Percentiles rank a stretch among this genome's conserved stretches.
These are phyloP conservation scores for Houttuynia cordata DNA, from an alignment of 164 flowering plant genomes.

Conservation along the genomic window DNA sequence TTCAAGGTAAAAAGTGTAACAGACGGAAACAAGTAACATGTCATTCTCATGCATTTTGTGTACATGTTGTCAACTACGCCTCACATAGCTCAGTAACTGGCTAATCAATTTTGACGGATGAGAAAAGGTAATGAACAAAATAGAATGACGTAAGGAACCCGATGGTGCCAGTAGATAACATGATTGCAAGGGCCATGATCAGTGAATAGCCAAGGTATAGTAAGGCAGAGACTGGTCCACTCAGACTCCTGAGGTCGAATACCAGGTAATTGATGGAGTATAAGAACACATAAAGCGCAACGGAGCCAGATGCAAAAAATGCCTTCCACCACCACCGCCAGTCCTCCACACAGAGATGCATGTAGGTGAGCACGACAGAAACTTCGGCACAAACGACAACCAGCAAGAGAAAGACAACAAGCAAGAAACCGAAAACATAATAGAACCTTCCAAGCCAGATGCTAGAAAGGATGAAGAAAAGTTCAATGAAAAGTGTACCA, in stretches of 20 bases:
- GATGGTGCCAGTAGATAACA: conserved; percentile 29
- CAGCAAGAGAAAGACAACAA: conserved; percentile 24
- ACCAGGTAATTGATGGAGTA: conserved; percentile 28
- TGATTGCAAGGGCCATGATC: conserved; percentile 26
- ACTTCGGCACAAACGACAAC: conserved; percentile 31
- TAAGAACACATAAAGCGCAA: conserved; percentile 25
- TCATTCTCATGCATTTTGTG: not conserved
- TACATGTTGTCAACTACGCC: not conserved
- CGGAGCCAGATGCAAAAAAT: conserved; percentile 30
- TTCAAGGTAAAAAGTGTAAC: too few relatives aligned
- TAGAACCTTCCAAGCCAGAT: conserved; percentile 36
- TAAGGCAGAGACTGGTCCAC: conserved; percentile 28
- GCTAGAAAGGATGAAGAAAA: conserved; percentile 33
- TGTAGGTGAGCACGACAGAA: conserved; percentile 32
- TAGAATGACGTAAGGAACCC: conserved; percentile 28
- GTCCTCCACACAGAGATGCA: conserved; percentile 35
- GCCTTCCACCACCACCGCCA: conserved; percentile 46
- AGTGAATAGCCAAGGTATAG: conserved; percentile 29
- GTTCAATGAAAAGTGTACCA: conserved; percentile 32
- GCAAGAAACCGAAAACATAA: conserved; percentile 32
- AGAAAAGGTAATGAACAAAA: conserved; percentile 32
- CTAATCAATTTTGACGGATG: conserved; percentile 28
- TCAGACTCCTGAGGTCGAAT: conserved; percentile 24
- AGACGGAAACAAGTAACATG: too few relatives aligned
- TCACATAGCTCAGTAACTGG: conserved; percentile 17